Percentiles rank a stretch among this genome's conserved stretches.
phyloP scores from a whole-genome alignment of 148 eudicot genomes.

The Chenopodium suecicum region DNA sequence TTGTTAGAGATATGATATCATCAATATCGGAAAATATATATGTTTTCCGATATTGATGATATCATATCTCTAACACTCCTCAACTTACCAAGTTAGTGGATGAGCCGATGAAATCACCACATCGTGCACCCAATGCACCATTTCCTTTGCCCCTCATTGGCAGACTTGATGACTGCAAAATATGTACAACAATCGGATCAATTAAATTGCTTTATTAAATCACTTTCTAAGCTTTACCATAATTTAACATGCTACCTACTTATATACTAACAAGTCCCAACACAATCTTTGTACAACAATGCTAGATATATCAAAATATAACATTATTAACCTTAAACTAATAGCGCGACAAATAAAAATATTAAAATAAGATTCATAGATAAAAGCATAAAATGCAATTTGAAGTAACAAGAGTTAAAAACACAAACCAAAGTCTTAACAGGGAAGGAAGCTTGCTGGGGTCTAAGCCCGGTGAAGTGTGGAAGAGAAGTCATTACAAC shows the following conservation, averaged over 20 bases:
- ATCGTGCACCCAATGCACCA: constrained; percentile 75
- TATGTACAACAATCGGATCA: background rate
- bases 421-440: constrained; percentile 57
- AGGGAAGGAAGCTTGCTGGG: constrained; percentile 44
- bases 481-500: constrained; percentile 44
- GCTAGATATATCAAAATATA: too few relatives aligned
- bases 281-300: too few relatives aligned
- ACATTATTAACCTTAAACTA: too few relatives aligned
- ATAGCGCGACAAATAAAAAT: background rate
- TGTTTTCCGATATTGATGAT: too few relatives aligned
- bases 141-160: constrained; percentile 60
- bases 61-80: too few relatives aligned
- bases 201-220: too few relatives aligned
- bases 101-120: constrained; percentile 96
- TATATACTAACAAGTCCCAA: background rate
- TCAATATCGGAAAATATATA: too few relatives aligned
- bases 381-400: background rate
- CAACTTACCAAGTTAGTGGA: constrained; percentile 79
- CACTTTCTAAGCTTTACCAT: too few relatives aligned
- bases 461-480: constrained; percentile 63
- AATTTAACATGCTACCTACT: too few relatives aligned
- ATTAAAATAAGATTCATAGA: background rate
- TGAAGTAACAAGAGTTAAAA: background rate
- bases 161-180: constrained; percentile 49
- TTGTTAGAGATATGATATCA: too few relatives aligned